Evolutionary conservation across 2,329 filamentous ascomycete genomes (phyloP).

Genomic region (Pseudogymnoascus sp.): DNA sequence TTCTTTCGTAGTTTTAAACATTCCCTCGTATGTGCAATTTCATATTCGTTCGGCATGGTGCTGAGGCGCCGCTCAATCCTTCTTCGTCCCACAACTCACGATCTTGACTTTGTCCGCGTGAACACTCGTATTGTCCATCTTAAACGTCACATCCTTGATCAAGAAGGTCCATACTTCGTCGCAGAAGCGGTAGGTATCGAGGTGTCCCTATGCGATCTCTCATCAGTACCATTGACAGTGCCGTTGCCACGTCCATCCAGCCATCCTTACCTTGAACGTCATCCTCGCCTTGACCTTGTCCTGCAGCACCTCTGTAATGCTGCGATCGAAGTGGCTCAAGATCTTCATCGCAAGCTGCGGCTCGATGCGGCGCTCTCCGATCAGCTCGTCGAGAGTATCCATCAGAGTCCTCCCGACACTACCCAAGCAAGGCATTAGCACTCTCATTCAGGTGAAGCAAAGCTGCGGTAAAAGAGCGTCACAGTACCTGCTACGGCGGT

Average conservation of each 20-base stretch:
- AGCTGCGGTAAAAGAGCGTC: slow-evolving; percentile 23
- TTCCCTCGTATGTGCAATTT: not conserved
- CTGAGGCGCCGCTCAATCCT: not conserved
- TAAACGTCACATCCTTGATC: slow-evolving; percentile 98
- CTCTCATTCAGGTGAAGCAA: slow-evolving; percentile 25
- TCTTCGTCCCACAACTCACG: slow-evolving; percentile 73
- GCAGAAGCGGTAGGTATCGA: slow-evolving; percentile 98
- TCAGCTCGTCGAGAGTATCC: slow-evolving; percentile 94
- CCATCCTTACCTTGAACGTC: slow-evolving; percentile 75
- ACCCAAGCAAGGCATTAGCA: slow-evolving; percentile 12
- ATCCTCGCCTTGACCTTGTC: slow-evolving; percentile 87
- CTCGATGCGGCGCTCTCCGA: slow-evolving; percentile 90
- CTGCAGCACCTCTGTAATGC: slow-evolving; percentile 81
- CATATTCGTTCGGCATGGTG: not conserved
- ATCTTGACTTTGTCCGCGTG: slow-evolving; percentile 94
- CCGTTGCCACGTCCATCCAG: not conserved
- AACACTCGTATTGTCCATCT: slow-evolving; percentile 74
- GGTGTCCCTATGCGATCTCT: slow-evolving; percentile 60
- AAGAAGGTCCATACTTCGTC: slow-evolving; percentile 99
- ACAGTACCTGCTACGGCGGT: slow-evolving; percentile 90
- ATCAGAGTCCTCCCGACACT: slow-evolving; percentile 91
- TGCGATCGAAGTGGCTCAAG: slow-evolving; percentile 87
- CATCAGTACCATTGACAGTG: slow-evolving; percentile 17
- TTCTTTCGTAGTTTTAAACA: not conserved
- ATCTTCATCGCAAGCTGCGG: slow-evolving; percentile 99